Conservation (phyloP, 208 protist species). For the Endotrypanum monterogeii region DNA sequence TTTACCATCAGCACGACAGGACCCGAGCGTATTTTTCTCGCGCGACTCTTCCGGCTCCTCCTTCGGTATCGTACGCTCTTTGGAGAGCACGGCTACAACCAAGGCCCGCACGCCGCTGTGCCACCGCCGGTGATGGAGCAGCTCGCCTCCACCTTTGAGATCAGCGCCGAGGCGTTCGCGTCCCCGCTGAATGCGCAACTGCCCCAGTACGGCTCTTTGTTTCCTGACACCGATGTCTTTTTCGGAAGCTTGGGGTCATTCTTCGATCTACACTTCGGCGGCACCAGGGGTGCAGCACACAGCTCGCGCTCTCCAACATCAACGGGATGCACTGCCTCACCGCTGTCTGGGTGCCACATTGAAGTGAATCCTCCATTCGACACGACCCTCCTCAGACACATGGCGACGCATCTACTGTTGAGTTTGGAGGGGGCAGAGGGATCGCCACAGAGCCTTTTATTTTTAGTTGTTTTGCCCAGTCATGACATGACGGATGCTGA, state of each 20-base stretch:
- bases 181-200: constrained; percentile 86
- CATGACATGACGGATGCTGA: constrained; percentile 57
- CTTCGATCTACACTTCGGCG: constrained; percentile 72
- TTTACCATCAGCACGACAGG: background rate
- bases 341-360: constrained; percentile 33
- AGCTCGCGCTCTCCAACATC: background rate
- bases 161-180: constrained; percentile 85
- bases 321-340: background rate
- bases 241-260: constrained; percentile 87
- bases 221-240: constrained; percentile 78
- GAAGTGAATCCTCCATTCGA: constrained; percentile 90
- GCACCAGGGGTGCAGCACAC: constrained; percentile 11
- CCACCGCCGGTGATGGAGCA: constrained; percentile 50
- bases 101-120: constrained; percentile 72
- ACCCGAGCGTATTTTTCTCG: constrained; percentile 31
- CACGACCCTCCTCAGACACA: constrained; percentile 58
- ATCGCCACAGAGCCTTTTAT: constrained; percentile 39
- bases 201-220: constrained; percentile 72
- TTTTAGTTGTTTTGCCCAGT: constrained; percentile 68
- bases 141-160: constrained; percentile 45
- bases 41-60: constrained; percentile 49
- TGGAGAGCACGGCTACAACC: constrained; percentile 66
- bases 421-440: constrained; percentile 20
- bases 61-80: constrained; percentile 61
- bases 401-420: constrained; percentile 39